A percentile compares a stretch with the other conserved stretches of the same genome.
These are phyloP conservation scores for Panicum virgatum DNA, from an alignment of 202 grass and related monocot species.

Conservation along the genomic window DNA sequence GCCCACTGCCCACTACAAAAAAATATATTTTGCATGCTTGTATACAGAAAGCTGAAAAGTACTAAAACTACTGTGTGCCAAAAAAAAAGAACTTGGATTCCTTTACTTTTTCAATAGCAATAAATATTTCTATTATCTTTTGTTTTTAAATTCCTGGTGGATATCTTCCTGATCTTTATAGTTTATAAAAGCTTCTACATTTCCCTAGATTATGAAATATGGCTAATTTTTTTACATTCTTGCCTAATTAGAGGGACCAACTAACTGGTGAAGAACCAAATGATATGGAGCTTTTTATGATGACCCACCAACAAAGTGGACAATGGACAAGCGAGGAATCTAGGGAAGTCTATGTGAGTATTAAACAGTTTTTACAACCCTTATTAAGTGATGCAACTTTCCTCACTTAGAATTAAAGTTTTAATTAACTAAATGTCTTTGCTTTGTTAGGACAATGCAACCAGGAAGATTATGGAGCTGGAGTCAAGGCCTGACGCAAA, in stretches of 20 bases:
- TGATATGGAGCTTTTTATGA: neutral
- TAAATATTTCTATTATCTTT: neutral
- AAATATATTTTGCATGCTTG: no score
- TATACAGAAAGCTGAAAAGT: no score
- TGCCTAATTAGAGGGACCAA: neutral
- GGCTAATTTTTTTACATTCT: neutral
- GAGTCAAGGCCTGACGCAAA: neutral
- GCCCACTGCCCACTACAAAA: no score
- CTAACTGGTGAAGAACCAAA: neutral
- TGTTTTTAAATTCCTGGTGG: neutral
- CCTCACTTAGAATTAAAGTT: neutral
- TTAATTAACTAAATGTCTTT: neutral
- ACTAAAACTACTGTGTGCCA: neutral
- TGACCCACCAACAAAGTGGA: neutral
- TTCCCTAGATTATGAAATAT: neutral
- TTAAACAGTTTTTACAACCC: neutral
- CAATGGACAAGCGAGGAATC: no score
- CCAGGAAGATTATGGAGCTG: no score
- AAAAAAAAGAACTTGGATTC: neutral
- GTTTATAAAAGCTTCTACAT: neutral
- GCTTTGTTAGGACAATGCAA: no score
- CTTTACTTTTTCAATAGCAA: neutral
- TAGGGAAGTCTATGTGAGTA: neutral
- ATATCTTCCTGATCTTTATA: no score
- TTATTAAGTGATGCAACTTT: neutral